Evolutionary conservation across 129 eudicot species (phyloP), one percentile per base, ranked within the genome.

Genomic region (Lonicera japonica): DNA sequence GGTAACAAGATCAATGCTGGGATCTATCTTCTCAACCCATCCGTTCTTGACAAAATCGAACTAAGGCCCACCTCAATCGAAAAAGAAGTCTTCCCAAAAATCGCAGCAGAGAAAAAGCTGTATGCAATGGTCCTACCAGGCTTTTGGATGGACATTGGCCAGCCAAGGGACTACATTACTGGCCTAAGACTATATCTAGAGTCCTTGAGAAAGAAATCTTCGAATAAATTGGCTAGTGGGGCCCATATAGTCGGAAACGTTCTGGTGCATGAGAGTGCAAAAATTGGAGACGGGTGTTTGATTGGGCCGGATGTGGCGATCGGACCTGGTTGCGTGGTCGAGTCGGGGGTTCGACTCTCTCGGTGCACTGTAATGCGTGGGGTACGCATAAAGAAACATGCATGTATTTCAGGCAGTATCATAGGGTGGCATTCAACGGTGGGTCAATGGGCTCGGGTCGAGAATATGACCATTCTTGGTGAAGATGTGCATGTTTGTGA

Each of bases 101-200:
- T 89, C 40, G 97, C 97, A 25, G 77, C 90, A 1, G 95, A 82
- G 50, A 83, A 79, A 11, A 63, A 75, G 68, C 84, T 89, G 15
- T 86, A 69, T 48, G 97, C 97, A 14, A 89, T 85, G 97, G 95
- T 89, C 21, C 75, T 89, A 45, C 97, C 95, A 7, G 95, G 95
- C n/a, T 85, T 85, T 47, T 89, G 97, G 97, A 89, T 89, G 97
- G 97, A 89, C 80, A 80, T 89, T 47, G 97, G 97, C 17, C 97
- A 89, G 69, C 97, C 97, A 15, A 80, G 74, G 57, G 97, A 89
- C 65, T 89, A 89, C 86, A 89, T 89, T 34, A 80, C 95, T 0
- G 95, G 97, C 48, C 74, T 89, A 47, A 68, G 95, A 56, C 95
- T 89, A 23, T 85, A 85, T 69, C 71, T 89, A 0, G 95, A 80